Evolutionary conservation across 164 flowering plant genomes (phyloP), one percentile per base, ranked within the genome.

Genomic region (Dillenia suffruticosa): DNA sequence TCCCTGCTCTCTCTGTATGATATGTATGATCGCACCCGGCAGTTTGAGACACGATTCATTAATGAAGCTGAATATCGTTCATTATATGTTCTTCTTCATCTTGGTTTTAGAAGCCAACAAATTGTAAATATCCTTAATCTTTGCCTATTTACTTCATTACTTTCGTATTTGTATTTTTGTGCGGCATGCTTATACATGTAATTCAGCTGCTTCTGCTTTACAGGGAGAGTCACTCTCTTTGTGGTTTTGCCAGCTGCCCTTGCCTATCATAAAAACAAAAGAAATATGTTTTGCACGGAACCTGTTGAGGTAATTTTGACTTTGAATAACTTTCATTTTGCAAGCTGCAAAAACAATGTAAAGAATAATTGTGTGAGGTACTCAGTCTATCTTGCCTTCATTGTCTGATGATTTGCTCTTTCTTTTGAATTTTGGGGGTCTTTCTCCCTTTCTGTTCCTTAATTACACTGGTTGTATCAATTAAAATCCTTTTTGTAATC

Each of bases 31-130:
- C 70, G 72, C 54, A 85, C 82, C 73, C 76, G 74, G 55, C 72
- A 56, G 26, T 61, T 76, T 22, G 62, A 61, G 52, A 67, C 72
- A 58, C 55, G 56, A 51, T 73, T 53, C 63, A 58, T 66, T 57
- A 77, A 92, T 64, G 92, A 86, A 81, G 84, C 93, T 54, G 88
- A 90, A 71, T 92, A 80, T 68, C 74, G 68, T 56, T 92, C 98
- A 19, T 75, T 82, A 62, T 86, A 88, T 67, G 84, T 88, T 61
- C 92, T 92, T 56, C 91, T 90, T 63, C 93, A 86, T 70, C 88
- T 92, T 63, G 77, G 78, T 67, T 70, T 87, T 53, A 61, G 73
- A 43, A 69, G 73, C 75, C 79, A 82, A 60, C 68, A 79, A 76
- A 72, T 48, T 79, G 90, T 91, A 62, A 45, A 45, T 60, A 62